These are phyloP conservation scores for Lipomyces japonicus DNA, from an alignment of 805 yeast genomes.

Conservation along the genomic window DNA sequence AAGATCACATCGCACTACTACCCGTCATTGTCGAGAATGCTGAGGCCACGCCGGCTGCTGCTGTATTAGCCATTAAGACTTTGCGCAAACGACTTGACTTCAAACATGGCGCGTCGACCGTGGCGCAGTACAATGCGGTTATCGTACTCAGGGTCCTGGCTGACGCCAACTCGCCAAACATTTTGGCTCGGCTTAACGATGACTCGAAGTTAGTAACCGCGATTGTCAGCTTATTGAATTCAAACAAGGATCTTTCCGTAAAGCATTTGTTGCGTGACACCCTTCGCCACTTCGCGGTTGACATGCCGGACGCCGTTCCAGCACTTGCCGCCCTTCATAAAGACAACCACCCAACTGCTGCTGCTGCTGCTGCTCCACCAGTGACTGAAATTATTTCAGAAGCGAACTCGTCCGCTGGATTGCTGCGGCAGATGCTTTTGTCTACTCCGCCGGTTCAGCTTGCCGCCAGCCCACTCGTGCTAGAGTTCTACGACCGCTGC, in stretches of 20 bases:
- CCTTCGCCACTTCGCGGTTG: conserved; percentile 1
- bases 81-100: conserved; percentile 22
- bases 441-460: conserved; percentile 19
- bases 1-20: conserved; percentile 17
- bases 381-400: conserved; percentile 9
- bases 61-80: conserved; percentile 15
- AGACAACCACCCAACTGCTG: neutral
- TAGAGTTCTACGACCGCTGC: conserved; percentile 27
- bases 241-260: conserved; percentile 14
- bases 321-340: neutral
- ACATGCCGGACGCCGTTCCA: neutral
- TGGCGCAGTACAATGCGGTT: conserved; percentile 20
- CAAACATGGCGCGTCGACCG: conserved; percentile 2
- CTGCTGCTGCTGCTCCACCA: neutral
- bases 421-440: conserved; percentile 15
- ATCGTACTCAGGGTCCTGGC: conserved; percentile 18
- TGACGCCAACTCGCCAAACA: conserved; percentile 14
- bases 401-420: conserved; percentile 12
- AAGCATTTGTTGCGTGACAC: conserved; percentile 3
- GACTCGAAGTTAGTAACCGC: conserved; percentile 7
- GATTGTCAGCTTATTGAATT: conserved; percentile 3
- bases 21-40: conserved; percentile 27
- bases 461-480: conserved; percentile 20
- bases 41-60: conserved; percentile 22
- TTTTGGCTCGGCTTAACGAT: conserved; percentile 12